Conservation (phyloP, 1,139 yeast genomes). For the Zygosaccharomyces pseudobailii region DNA sequence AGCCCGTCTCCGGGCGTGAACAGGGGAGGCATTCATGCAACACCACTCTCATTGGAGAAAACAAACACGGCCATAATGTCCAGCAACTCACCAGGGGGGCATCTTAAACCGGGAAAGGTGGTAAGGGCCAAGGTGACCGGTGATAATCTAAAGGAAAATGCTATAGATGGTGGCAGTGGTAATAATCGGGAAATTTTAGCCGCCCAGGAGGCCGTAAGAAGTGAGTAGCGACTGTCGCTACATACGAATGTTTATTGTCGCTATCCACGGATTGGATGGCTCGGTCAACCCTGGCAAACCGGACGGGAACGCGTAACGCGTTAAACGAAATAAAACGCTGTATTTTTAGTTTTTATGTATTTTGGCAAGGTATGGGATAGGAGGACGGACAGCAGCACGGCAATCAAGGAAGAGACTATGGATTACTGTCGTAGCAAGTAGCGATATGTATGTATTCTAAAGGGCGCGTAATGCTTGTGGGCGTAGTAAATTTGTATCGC, state of each 20-base stretch:
- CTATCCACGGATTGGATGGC: background rate
- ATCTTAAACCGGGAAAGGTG: background rate
- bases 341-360: background rate
- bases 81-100: constrained; percentile 2
- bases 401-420: background rate
- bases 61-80: background rate
- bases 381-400: background rate
- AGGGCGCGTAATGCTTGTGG: too few species aligned
- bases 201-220: background rate
- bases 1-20: constrained; percentile 34
- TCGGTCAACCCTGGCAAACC: background rate
- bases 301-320: background rate
- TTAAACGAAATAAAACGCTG: background rate
- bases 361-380: background rate
- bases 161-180: background rate
- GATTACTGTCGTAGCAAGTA: background rate
- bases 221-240: background rate
- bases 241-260: background rate
- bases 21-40: constrained; percentile 1
- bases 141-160: background rate
- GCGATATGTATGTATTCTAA: background rate
- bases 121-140: background rate
- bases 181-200: background rate
- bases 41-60: constrained; percentile 1
- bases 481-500: too few species aligned